phyloP scores from a whole-genome alignment of 1,139 yeast genomes.

The Geotrichum aggregatum region DNA sequence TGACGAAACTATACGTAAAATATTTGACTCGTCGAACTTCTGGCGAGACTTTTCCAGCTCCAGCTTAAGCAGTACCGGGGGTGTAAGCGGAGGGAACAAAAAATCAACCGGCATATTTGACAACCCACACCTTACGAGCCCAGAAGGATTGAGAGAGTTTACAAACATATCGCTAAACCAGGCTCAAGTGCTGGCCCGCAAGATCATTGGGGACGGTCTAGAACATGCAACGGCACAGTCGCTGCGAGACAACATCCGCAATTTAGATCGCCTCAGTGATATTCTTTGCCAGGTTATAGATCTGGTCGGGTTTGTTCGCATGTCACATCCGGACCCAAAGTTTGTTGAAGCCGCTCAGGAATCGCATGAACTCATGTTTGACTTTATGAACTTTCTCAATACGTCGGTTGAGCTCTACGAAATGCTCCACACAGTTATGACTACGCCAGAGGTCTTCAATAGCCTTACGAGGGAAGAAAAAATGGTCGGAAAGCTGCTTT shows the following conservation, averaged over 20 bases:
- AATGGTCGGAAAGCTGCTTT: slow-evolving; percentile 73
- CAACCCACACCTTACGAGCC: slow-evolving; percentile 63
- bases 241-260: slow-evolving; percentile 51
- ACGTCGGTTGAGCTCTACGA: slow-evolving; percentile 73
- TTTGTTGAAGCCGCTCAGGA: slow-evolving; percentile 71
- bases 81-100: background rate
- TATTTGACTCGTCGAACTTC: slow-evolving; percentile 20
- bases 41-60: slow-evolving; percentile 14
- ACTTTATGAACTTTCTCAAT: slow-evolving; percentile 87
- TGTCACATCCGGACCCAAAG: slow-evolving; percentile 70
- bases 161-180: slow-evolving; percentile 56
- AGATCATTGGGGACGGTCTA: slow-evolving; percentile 46
- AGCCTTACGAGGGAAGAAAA: slow-evolving; percentile 64
- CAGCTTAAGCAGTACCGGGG: background rate
- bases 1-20: slow-evolving; percentile 17
- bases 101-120: slow-evolving; percentile 60
- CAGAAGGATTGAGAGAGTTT: slow-evolving; percentile 67
- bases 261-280: slow-evolving; percentile 82
- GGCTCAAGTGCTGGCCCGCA: slow-evolving; percentile 59
- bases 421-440: slow-evolving; percentile 54
- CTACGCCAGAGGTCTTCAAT: slow-evolving; percentile 41
- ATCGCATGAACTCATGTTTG: slow-evolving; percentile 85
- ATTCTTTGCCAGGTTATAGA: slow-evolving; percentile 88
- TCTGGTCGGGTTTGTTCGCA: slow-evolving; percentile 86
- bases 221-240: slow-evolving; percentile 30